Conservation (phyloP, 345 rosid species). For the Geranium rotundifolium region DNA sequence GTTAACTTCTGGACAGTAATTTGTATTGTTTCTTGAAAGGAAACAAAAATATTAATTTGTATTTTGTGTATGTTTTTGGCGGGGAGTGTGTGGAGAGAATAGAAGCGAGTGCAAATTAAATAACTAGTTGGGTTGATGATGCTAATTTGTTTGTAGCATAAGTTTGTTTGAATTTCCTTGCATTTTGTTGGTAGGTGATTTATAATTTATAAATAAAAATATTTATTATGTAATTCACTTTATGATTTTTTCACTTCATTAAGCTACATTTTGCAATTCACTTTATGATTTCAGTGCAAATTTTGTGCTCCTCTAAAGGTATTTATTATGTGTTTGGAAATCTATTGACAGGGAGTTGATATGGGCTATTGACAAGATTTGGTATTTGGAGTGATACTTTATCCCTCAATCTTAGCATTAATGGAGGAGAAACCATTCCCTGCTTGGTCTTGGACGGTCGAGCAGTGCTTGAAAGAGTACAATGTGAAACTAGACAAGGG, state of each 20-base stretch:
- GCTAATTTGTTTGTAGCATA: not conserved
- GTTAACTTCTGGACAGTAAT: no score
- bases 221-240: no score
- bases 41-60: no score
- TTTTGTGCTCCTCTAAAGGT: no score
- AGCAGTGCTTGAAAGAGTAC: constrained; percentile 60
- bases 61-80: no score
- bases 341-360: not conserved
- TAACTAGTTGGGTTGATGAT: no score
- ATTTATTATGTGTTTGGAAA: not conserved
- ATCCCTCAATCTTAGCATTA: not conserved
- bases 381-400: not conserved
- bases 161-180: not conserved
- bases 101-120: no score
- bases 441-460: constrained; percentile 79
- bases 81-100: no score
- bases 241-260: not conserved
- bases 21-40: no score
- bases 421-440: constrained; percentile 67
- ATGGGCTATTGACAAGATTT: not conserved
- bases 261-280: not conserved
- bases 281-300: not conserved
- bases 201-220: no score
- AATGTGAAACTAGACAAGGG: constrained; percentile 63
- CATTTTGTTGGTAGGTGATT: not conserved